phyloP scores from a whole-genome alignment of 805 yeast species.

The Candida awuae region DNA sequence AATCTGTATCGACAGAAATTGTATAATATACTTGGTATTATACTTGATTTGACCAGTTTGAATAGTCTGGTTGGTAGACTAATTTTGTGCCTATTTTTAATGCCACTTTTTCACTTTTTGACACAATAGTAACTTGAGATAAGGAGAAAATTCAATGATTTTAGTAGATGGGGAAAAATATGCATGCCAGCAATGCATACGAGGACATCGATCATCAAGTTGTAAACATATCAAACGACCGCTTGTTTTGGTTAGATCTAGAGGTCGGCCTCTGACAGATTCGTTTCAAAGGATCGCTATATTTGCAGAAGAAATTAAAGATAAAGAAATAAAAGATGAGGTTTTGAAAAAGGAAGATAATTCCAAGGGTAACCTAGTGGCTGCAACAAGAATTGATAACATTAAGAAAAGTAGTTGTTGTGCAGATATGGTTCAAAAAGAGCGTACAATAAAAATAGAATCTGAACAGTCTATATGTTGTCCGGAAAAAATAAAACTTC shows the following conservation, averaged over 20 bases:
- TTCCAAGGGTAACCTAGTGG: not conserved
- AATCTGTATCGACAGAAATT: too few relatives aligned
- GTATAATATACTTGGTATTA: too few relatives aligned
- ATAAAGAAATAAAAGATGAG: conserved; percentile 2
- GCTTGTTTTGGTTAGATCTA: conserved; percentile 75
- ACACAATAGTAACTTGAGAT: too few relatives aligned
- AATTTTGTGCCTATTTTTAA: too few relatives aligned
- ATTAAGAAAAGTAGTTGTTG: not conserved
- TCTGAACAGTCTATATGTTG: not conserved
- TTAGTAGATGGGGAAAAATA: conserved; percentile 71
- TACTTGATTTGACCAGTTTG: too few relatives aligned
- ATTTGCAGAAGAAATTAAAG: conserved; percentile 34
- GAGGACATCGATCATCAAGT: conserved; percentile 86
- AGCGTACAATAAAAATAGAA: not conserved
- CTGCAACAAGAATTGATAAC: not conserved
- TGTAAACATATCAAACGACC: conserved; percentile 79
- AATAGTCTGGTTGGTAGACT: too few relatives aligned
- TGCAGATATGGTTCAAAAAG: not conserved
- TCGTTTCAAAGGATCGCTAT: conserved; percentile 54
- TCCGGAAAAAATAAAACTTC: not conserved
- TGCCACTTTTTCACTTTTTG: too few relatives aligned
- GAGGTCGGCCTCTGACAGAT: conserved; percentile 75
- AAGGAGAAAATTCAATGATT: too few relatives aligned
- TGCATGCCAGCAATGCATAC: conserved; percentile 78
- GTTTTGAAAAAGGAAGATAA: conserved; percentile 1